Percentiles rank a stretch among this genome's conserved stretches.
Conservation (phyloP, 768 basidiomycete species). For the Agaricus blazei region DNA sequence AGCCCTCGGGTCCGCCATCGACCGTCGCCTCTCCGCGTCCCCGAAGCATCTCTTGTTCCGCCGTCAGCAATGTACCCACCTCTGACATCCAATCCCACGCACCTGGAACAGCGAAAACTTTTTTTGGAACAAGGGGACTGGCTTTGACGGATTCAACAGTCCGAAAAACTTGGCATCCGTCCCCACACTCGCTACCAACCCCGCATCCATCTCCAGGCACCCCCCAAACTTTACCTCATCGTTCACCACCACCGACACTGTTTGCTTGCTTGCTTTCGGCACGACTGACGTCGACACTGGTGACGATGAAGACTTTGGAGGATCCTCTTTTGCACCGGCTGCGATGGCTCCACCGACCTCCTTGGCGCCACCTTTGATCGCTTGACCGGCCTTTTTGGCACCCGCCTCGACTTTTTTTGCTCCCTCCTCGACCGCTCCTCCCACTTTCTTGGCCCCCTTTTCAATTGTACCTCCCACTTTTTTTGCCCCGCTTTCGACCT, state of each 20-base stretch:
- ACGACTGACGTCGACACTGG: too few species aligned
- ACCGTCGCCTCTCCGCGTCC: background rate
- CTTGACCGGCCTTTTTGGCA: background rate
- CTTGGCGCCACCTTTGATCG: background rate
- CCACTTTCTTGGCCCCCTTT: background rate
- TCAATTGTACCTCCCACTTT: background rate
- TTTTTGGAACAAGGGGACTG: conserved; percentile 29
- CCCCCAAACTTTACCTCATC: conserved; percentile 16
- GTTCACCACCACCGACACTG: background rate
- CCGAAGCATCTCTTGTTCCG: conserved; percentile 15
- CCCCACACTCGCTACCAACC: conserved; percentile 32
- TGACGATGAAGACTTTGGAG: too few species aligned
- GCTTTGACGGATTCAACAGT: conserved; percentile 28
- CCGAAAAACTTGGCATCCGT: conserved; percentile 35
- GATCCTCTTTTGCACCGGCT: background rate
- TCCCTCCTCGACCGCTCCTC: background rate
- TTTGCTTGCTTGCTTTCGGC: too few species aligned
- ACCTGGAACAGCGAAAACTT: conserved; percentile 35
- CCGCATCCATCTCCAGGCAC: conserved; percentile 30
- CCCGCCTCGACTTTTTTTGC: too few species aligned
- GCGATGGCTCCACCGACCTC: background rate
- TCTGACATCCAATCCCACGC: background rate
- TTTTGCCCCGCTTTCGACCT: background rate
- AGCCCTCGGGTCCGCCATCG: background rate
- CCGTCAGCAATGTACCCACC: background rate